Conservation (phyloP, 352 stramenopile genomes). For the Pythium plurisporium region DNA sequence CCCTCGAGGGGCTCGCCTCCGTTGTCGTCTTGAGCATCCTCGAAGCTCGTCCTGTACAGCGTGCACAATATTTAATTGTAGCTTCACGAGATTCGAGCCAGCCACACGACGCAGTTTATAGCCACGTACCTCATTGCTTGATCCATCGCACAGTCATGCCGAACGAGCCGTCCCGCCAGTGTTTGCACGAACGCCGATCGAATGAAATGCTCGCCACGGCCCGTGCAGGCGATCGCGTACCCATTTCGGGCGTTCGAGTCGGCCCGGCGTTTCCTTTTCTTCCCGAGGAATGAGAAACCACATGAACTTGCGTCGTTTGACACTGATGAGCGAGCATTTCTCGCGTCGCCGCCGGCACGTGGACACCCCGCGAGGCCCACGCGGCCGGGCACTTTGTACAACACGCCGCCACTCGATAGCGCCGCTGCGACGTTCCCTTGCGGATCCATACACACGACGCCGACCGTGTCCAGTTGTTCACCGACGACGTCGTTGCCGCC, state of each 20-base stretch:
- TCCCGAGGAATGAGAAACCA: constrained; percentile 16
- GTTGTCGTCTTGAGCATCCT: constrained; percentile 27
- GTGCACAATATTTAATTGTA: no score
- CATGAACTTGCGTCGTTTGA: no score
- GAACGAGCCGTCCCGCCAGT: constrained; percentile 29
- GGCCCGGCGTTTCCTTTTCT: not conserved
- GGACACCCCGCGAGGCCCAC: constrained; percentile 65
- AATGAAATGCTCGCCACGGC: constrained; percentile 68
- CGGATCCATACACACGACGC: constrained; percentile 52
- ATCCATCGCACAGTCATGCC: constrained; percentile 21
- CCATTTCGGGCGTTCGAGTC: constrained; percentile 21
- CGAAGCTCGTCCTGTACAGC: constrained; percentile 20
- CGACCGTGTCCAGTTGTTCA: constrained; percentile 50
- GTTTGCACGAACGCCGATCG: constrained; percentile 33
- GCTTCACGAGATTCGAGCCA: no score
- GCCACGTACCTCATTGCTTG: not conserved
- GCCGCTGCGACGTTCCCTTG: constrained; percentile 49
- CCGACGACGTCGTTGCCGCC: constrained; percentile 2
- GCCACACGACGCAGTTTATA: no score
- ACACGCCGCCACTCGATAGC: constrained; percentile 61
- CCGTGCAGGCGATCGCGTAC: constrained; percentile 51
- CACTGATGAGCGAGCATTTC: constrained; percentile 25
- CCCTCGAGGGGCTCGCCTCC: constrained; percentile 42
- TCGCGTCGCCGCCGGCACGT: constrained; percentile 49
- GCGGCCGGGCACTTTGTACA: constrained; percentile 60